Evolutionary conservation across 805 yeast species (phyloP), one percentile per base, ranked within the genome.

Genomic region (Starmerella apis): DNA sequence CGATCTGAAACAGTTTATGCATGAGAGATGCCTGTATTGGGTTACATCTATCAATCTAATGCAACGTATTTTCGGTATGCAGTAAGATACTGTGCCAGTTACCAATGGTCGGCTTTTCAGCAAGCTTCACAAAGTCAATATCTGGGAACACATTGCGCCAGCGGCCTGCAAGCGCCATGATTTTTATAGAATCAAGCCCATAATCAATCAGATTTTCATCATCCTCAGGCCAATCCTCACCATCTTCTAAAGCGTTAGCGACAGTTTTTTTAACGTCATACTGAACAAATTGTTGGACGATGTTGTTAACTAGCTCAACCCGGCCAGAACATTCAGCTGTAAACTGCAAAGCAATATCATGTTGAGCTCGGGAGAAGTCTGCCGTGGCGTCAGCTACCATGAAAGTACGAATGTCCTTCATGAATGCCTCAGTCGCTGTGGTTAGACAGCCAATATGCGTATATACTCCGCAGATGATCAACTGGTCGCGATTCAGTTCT

Each of bases 371-470:
- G 18, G 44, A 23, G 42, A 53, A 53, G 43, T 53, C 56, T 1
- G 43, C 56, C 3, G 44, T 28, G 1, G 53, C 53, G 43, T 53
- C 53, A 14, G 53, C 56, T 16, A 50, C 45, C 32, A 53, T 4
- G 30, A 53, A 53, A 3, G 56, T 51, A 38, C 47, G 51, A 43
- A 53, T 53, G 23, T 53, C 56, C 10, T 32, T 23, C 56, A 53
- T 53, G 36, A 53, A 53, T 2, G 56, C 56, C 16, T 53, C 56
- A 20, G 30, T 50, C 13, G 54, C 56, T 2, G 56, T 53, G 14
- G 49, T n/a, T n/a, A 53, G 19, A 25, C 53, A 49, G 30, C 56
- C 56, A n/a, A 53, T 53, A 39, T 53, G 56, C 4, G 56, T 51
- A 31, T 53, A 53, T 2, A 53, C 48, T 19, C 56, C 56, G 30